Evolutionary conservation across 805 yeast genomes (phyloP), one percentile per base, ranked within the genome.

Genomic region (Teunomyces tritomae): DNA sequence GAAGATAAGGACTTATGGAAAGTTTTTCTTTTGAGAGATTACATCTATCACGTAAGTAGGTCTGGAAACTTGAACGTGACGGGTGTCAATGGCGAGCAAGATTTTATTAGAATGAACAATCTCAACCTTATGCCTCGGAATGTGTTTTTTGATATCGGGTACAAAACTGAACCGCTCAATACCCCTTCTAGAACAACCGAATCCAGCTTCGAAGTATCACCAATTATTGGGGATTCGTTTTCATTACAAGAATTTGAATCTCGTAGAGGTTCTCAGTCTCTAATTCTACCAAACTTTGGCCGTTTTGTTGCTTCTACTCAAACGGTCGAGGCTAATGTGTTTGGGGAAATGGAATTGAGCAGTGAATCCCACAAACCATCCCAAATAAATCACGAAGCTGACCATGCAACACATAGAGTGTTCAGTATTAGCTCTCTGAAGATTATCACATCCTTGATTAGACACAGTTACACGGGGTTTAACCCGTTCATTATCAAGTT

Each of bases 1-100:
- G 73, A 73, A 6, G 89, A 83, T 8, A 73, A 71, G 6, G 95
- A 89, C 39, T 56, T 88, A 24, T 92, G 97, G 97, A 92, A 91
- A 62, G 67, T 92, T 9, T 83, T 84, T 11, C 80, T 80, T 3
- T 64, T 89, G 47, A 74, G 91, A 47, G 84, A 84, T 27, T 87
- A 89, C 55, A 77, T 91, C 7, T 74, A 68, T 49, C 79, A 83
- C 43, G 80, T 82, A 3, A 78, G 87, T 1, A 70, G 76, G 43
- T 50, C 52, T 7, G 45, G 39, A 17, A 32, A 42, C n/a, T 30
- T 30, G 29, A 16, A 26, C n/a, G 24, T 29, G 28, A 11, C 24
- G 5, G 28, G 28, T 8, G 24, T 8, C 5, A 30, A 29, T 20
- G 24, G 32, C 7, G 28, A 35, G 20, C 41, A 28, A 4, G 43